Base-by-base conservation (phyloP, 306 rosid genomes). In the Calophaca sinica region DNA sequence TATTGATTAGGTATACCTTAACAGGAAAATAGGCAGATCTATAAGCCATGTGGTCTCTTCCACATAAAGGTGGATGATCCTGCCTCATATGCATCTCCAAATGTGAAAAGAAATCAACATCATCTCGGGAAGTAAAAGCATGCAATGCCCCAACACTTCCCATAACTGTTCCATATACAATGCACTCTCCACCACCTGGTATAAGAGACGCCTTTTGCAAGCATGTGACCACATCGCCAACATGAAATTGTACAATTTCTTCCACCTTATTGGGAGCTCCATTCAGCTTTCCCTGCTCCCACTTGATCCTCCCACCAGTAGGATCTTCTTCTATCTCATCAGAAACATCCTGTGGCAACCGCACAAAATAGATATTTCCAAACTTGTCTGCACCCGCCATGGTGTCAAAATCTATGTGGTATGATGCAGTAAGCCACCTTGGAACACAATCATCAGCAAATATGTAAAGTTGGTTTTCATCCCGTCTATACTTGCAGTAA, bases 301-400 rank as follows among this genome's bases (percentile, higher is more conserved):
- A 94, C 80, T 92, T 94, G 65, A 94, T 94, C 85, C 88, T 92
- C 66, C 99, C 97, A 35, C 99, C 99, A 4, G 96, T 94, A 78
- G 97, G 99, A 81, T 94, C 97, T 86, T 94, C 99, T 86, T 94
- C 99, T 48, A 94, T 85, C 92, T 90, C 99, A 70, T 90, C 97
- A 14, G 99, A 92, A 58, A 94, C 96, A 73, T 94, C 99, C 79
- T 92, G 97, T 2, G 92, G 85, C 82, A 94, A 81, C 52, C 96
- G 92, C 74, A 92, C 93, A 84, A 92, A 92, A 75, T 88, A 94
- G 73, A 94, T 69, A 72, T 94, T 94, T 74, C 99, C 96, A 59
- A 94, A 94, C 93, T 94, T 94, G 84, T 94, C 99, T 5, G 96
- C 93, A 31, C 99, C 97, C 8, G 99, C 99, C 97, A 94, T 92